Evolutionary conservation across 2,329 filamentous ascomycete species (phyloP).

Genomic region (Alternaria hordeiaustralica): DNA sequence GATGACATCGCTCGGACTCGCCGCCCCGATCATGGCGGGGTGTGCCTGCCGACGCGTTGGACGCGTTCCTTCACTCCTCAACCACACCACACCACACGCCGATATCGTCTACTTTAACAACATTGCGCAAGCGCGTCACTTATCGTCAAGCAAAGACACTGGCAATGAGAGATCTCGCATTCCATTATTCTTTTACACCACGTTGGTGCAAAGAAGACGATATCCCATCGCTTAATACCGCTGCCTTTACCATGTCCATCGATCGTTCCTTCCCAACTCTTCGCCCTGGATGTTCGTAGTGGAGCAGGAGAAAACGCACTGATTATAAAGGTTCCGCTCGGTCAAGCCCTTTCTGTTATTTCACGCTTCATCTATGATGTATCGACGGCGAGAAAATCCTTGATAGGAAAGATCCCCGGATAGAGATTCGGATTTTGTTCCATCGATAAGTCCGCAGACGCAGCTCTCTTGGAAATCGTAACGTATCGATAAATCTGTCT

Average conservation of each 20-base stretch:
- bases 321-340: too few species aligned
- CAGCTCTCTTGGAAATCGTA: too few species aligned
- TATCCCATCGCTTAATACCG: neutral
- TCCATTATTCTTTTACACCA: rapidly evolving
- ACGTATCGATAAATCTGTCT: too few species aligned
- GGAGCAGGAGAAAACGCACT: too few species aligned
- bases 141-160: neutral
- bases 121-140: neutral
- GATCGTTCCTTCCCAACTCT: neutral
- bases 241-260: rapidly evolving
- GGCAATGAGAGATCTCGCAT: rapidly evolving
- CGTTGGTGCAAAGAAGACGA: neutral
- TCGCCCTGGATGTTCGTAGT: neutral
- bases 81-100: neutral
- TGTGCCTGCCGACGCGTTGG: conserved; percentile 2
- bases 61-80: neutral
- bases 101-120: neutral
- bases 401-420: too few species aligned
- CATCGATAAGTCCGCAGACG: too few species aligned
- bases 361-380: too few species aligned
- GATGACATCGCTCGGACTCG: conserved; percentile 8
- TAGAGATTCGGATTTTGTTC: too few species aligned
- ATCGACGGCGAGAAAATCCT: too few species aligned
- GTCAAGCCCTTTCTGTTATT: too few species aligned
- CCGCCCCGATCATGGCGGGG: conserved; percentile 5